These are phyloP conservation scores for Cyclostephanos invisitatus DNA, from an alignment of 108 stramenopile species.

Conservation along the genomic window DNA sequence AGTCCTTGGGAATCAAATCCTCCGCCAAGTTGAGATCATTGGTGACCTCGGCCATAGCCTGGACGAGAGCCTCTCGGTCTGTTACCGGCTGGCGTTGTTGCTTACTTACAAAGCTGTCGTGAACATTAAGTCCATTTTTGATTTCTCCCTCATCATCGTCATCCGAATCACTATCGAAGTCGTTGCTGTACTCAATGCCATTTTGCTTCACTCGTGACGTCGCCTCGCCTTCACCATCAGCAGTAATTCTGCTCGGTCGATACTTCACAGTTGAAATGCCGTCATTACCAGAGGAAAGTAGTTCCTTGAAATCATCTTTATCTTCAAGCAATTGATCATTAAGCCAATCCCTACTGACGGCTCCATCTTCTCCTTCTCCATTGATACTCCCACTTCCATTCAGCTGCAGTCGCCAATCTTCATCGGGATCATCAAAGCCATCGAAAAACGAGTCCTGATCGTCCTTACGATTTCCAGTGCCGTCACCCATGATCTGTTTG, in stretches of 20 bases:
- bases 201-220: background rate
- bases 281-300: constrained; percentile 5
- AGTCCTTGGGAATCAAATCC: constrained; percentile 18
- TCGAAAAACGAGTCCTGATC: constrained; percentile 46
- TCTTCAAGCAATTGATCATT: constrained; percentile 11
- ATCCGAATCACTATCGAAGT: constrained; percentile 32
- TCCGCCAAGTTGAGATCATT: constrained; percentile 23
- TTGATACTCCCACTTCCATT: constrained; percentile 6
- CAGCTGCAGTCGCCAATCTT: constrained; percentile 15
- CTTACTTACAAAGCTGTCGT: background rate
- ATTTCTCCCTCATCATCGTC: constrained; percentile 9
- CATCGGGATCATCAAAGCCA: constrained; percentile 29
- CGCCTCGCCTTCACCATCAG: background rate
- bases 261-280: constrained; percentile 11
- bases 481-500: constrained; percentile 45
- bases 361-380: constrained; percentile 10
- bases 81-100: background rate
- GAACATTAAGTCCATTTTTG: background rate
- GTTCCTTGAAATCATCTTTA: background rate
- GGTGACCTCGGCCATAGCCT: constrained; percentile 23
- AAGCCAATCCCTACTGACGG: constrained; percentile 27
- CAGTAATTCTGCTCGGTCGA: background rate
- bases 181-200: constrained; percentile 10
- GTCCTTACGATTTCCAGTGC: constrained; percentile 35
- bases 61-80: constrained; percentile 13